Conservation (phyloP, 768 basidiomycete genomes). For the Candolleomyces aberdarensis region DNA sequence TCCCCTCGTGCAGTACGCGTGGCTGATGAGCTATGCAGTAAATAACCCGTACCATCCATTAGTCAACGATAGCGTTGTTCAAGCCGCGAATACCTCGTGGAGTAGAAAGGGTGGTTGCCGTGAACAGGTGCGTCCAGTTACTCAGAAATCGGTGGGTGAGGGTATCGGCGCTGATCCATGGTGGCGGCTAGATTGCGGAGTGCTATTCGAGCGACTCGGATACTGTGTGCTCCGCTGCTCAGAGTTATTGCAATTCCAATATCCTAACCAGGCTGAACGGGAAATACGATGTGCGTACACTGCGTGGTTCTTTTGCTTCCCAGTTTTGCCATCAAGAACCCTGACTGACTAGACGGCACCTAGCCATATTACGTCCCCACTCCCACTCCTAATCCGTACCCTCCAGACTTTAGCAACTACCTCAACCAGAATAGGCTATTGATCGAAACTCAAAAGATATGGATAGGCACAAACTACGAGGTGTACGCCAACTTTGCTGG, state of each 20-base stretch:
- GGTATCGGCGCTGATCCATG: background rate
- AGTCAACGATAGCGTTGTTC: constrained; percentile 40
- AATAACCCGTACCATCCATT: constrained; percentile 57
- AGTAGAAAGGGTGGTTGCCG: constrained; percentile 44
- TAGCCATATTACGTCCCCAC: constrained; percentile 49
- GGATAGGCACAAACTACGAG: constrained; percentile 35
- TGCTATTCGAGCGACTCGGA: constrained; percentile 50
- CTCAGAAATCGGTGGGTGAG: background rate
- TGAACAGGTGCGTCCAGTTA: constrained; percentile 33
- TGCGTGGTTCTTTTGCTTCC: background rate
- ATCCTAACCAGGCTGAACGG: constrained; percentile 54
- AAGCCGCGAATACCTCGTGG: constrained; percentile 42
- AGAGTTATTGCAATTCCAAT: constrained; percentile 54
- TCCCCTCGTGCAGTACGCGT: constrained; percentile 52
- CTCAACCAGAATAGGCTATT: constrained; percentile 26
- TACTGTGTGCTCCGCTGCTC: constrained; percentile 52
- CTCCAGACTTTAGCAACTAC: constrained; percentile 35
- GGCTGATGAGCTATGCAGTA: constrained; percentile 52
- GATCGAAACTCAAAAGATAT: constrained; percentile 44
- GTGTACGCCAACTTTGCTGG: constrained; percentile 47
- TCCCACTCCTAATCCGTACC: constrained; percentile 44
- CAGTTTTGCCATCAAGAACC: background rate
- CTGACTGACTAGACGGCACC: too few species aligned
- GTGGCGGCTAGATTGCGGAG: constrained; percentile 38
- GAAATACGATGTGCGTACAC: constrained; percentile 44